Percentiles rank a stretch among this genome's conserved stretches.
Conservation (phyloP, 148 eudicot genomes). For the Chenopodium berlandieri region DNA sequence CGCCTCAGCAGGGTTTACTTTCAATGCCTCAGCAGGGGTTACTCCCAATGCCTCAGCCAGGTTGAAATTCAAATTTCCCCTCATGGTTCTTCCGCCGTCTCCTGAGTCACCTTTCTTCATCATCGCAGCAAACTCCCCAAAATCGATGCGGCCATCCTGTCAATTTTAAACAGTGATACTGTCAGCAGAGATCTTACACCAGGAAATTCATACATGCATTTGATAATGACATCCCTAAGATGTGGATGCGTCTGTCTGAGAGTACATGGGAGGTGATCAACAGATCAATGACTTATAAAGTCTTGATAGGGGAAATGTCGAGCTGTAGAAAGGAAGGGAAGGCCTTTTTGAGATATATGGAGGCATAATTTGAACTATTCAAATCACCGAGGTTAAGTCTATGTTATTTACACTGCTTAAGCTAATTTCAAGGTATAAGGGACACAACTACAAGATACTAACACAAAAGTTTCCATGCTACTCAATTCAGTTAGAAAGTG, state of each 20-base stretch:
- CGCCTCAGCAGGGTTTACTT: conserved; percentile 63
- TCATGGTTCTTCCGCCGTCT: conserved; percentile 61
- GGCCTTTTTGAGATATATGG: neutral
- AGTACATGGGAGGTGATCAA: neutral
- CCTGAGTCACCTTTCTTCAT: conserved; percentile 71
- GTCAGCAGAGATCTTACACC: neutral
- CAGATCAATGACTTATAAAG: neutral
- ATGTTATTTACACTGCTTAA: neutral
- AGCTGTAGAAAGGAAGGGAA: too few species aligned
- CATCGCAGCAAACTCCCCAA: conserved; percentile 71
- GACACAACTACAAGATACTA: neutral
- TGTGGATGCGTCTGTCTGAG: neutral
- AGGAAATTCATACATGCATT: neutral
- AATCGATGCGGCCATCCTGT: conserved; percentile 77
- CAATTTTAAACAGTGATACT: conserved; percentile 1
- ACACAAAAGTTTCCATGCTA: neutral
- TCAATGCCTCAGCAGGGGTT: conserved; percentile 59
- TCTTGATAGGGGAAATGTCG: neutral
- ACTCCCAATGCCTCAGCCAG: conserved; percentile 65
- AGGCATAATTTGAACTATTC: neutral
- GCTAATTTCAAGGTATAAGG: neutral
- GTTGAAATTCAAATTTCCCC: conserved; percentile 64
- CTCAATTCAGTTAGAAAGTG: neutral
- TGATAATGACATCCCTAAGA: neutral
- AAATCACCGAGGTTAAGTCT: neutral